Evolutionary conservation across 2,329 filamentous ascomycete species (phyloP).

Genomic region (Pseudogymnoascus sp.): DNA sequence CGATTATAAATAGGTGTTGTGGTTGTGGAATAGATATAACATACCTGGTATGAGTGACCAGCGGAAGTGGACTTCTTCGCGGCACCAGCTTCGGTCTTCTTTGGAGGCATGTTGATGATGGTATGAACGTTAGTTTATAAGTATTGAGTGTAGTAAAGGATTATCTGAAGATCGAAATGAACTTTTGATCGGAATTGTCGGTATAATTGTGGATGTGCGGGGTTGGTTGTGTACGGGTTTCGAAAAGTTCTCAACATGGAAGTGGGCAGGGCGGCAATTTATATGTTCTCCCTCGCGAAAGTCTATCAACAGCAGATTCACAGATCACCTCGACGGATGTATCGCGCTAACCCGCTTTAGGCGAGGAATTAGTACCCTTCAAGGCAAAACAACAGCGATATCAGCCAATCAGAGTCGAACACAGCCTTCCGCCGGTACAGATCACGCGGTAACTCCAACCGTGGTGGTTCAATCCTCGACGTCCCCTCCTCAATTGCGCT

Average conservation of each 20-base stretch:
- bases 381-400: background rate
- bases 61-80: conserved; percentile 11
- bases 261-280: conserved; percentile 2
- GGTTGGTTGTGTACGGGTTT: conserved; percentile 8
- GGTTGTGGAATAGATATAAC: background rate
- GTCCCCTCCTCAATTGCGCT: conserved; percentile 5
- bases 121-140: background rate
- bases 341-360: background rate
- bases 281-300: conserved; percentile 5
- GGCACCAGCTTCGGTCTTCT: conserved; percentile 9
- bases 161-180: conserved; percentile 1
- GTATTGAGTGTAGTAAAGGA: background rate
- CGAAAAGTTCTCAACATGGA: conserved; percentile 8
- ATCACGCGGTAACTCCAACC: conserved; percentile 6
- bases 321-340: conserved; percentile 1
- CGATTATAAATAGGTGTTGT: background rate
- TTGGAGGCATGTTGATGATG: conserved; percentile 11
- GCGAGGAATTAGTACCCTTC: background rate
- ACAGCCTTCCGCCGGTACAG: conserved; percentile 7
- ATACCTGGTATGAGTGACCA: conserved; percentile 12
- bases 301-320: conserved; percentile 7
- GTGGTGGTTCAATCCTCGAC: background rate
- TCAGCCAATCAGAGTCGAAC: background rate
- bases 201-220: conserved; percentile 8
- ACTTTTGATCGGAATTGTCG: background rate